phyloP scores from a whole-genome alignment of 2,329 filamentous ascomycete species.

The Colletotrichum cordylinicola region DNA sequence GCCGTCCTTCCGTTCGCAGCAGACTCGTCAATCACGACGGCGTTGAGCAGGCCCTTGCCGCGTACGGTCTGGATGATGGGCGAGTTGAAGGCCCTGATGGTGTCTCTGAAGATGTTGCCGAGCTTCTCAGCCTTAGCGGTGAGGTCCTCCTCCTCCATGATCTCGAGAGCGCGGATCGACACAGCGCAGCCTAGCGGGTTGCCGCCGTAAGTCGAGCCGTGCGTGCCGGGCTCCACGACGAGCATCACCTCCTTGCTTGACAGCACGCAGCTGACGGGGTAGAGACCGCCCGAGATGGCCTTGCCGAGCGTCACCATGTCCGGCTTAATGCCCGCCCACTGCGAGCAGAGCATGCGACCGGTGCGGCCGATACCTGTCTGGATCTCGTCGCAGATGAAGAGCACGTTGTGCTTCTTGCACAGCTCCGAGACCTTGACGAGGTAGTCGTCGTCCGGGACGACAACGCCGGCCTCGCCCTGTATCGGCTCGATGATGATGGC shows the following conservation, averaged over 20 bases:
- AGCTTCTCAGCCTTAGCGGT: conserved; percentile 77
- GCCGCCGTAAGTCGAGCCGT: conserved; percentile 97
- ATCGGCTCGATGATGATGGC: conserved; percentile 97
- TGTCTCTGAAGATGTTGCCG: conserved; percentile 83
- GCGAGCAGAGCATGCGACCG: conserved; percentile 89
- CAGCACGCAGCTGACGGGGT: conserved; percentile 95
- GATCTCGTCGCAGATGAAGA: conserved; percentile 98
- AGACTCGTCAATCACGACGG: conserved; percentile 92
- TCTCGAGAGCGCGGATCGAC: conserved; percentile 91
- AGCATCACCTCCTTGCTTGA: conserved; percentile 92
- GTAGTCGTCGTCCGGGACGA: conserved; percentile 92
- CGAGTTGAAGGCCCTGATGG: conserved; percentile 75
- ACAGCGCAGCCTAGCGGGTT: conserved; percentile 96
- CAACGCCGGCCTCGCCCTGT: conserved; percentile 95
- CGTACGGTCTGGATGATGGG: conserved; percentile 84
- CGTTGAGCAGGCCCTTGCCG: conserved; percentile 94
- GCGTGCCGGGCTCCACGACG: conserved; percentile 93
- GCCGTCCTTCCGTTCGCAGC: conserved; percentile 85
- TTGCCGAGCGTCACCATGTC: conserved; percentile 96
- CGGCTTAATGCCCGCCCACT: conserved; percentile 95
- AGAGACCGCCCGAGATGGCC: conserved; percentile 98
- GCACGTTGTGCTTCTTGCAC: conserved; percentile 93
- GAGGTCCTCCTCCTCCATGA: conserved; percentile 91
- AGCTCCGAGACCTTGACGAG: conserved; percentile 79
- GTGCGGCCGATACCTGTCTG: conserved; percentile 97